These are phyloP conservation scores for Pilatotrama ljubarskyi DNA, from an alignment of 768 basidiomycete species.

Conservation along the genomic window DNA sequence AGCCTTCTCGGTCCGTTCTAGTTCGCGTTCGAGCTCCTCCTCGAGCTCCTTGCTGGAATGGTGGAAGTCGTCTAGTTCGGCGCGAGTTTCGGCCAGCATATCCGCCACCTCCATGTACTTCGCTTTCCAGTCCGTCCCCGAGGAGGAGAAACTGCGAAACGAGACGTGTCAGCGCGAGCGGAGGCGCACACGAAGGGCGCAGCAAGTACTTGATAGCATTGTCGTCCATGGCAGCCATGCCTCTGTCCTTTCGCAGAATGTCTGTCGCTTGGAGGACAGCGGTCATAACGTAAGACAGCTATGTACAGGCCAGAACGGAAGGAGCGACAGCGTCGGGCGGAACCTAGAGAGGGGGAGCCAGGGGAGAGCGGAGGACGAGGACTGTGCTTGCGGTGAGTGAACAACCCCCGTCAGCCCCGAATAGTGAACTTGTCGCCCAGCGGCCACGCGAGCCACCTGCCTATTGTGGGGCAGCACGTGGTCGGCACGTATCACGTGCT, in stretches of 20 bases:
- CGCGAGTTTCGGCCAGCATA: constrained; percentile 80
- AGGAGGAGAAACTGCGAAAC: constrained; percentile 52
- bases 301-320: constrained; percentile 20
- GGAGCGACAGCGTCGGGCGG: constrained; percentile 13
- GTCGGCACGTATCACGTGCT: constrained; percentile 12
- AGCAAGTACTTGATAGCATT: constrained; percentile 54
- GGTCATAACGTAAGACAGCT: constrained; percentile 30
- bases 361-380: constrained; percentile 6
- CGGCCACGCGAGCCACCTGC: constrained; percentile 27
- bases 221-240: constrained; percentile 65
- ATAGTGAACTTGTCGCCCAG: constrained; percentile 25
- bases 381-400: constrained; percentile 19
- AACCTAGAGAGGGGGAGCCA: constrained; percentile 12
- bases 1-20: constrained; percentile 83
- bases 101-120: constrained; percentile 84
- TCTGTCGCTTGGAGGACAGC: constrained; percentile 64
- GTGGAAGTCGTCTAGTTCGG: constrained; percentile 87
- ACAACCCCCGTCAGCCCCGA: constrained; percentile 21
- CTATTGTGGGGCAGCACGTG: constrained; percentile 19
- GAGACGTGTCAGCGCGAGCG: constrained; percentile 16
- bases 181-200: constrained; percentile 18
- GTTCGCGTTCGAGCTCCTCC: constrained; percentile 88
- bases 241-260: constrained; percentile 56
- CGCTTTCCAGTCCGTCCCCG: constrained; percentile 68
- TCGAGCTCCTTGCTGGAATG: constrained; percentile 88